phyloP scores from a whole-genome alignment of 2,329 filamentous ascomycete genomes.

The Ophiosphaerella herpotricha region DNA sequence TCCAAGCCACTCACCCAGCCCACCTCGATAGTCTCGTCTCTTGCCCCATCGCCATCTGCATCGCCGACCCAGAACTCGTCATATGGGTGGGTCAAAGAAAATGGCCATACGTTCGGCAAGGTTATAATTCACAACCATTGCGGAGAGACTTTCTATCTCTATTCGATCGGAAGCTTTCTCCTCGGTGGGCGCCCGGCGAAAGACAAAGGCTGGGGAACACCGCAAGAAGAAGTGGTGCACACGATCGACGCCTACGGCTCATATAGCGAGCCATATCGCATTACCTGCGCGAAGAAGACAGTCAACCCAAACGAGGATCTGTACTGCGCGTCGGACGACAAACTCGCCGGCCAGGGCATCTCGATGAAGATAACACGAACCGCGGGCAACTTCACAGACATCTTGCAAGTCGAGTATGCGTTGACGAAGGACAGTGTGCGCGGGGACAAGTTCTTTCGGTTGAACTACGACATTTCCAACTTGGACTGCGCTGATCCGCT shows the following conservation, averaged over 20 bases:
- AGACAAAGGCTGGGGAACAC: background rate
- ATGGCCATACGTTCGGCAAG: background rate
- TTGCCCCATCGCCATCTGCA: background rate
- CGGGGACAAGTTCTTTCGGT: constrained; percentile 4
- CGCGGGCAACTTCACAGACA: background rate
- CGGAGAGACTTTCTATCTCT: background rate
- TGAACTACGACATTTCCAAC: constrained; percentile 21
- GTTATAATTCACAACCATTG: background rate
- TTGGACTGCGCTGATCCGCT: constrained; percentile 11
- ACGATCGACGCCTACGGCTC: background rate
- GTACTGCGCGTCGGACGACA: background rate
- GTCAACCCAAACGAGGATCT: no score
- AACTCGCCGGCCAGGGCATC: background rate
- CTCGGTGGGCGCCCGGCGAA: background rate
- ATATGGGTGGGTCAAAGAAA: background rate
- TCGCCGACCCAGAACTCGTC: background rate
- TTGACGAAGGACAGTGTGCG: constrained; percentile 1
- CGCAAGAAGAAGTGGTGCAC: background rate
- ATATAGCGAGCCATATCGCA: background rate
- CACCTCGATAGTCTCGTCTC: no score
- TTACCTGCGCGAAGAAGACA: background rate
- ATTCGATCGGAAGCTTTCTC: background rate
- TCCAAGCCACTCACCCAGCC: no score
- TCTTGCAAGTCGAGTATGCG: constrained; percentile 11
- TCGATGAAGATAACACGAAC: background rate